Evolutionary conservation across 225 moss, liverwort and hornwort species (phyloP).

Genomic region (Marchantia paleacea): DNA sequence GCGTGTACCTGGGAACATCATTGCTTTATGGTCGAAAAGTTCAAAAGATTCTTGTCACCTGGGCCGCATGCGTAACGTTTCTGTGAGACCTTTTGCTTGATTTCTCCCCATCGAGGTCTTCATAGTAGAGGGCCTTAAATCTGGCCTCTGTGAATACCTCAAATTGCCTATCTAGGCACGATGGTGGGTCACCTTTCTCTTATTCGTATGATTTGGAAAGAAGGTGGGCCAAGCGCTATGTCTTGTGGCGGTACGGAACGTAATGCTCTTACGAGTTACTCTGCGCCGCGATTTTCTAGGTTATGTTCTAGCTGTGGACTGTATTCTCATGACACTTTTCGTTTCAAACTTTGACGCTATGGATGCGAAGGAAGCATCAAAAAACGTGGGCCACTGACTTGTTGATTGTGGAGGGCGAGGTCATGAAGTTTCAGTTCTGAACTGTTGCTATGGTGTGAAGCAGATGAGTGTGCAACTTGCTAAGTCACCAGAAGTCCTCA

Average conservation of each 20-base stretch:
- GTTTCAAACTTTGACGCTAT: neutral
- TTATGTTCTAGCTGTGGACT: neutral
- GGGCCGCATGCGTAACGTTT: neutral
- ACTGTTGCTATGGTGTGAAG: conserved; percentile 17
- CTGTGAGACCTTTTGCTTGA: neutral
- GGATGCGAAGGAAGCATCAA: neutral
- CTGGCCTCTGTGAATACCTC: neutral
- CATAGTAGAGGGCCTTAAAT: neutral
- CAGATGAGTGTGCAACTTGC: conserved; percentile 66
- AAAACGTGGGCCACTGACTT: neutral
- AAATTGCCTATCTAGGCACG: neutral
- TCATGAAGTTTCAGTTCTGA: neutral
- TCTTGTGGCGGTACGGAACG: neutral
- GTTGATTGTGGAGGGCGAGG: neutral
- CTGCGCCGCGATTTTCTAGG: neutral
- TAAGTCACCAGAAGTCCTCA: conserved; percentile 53
- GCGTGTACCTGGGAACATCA: neutral
- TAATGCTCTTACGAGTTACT: neutral
- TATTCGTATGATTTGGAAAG: neutral
- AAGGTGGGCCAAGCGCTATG: neutral
- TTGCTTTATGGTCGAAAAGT: neutral
- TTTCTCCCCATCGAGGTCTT: too few relatives aligned
- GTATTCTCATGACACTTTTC: neutral
- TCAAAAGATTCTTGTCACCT: neutral
- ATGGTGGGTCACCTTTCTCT: neutral